A percentile compares a stretch with the other conserved stretches of the same genome.
Evolutionary conservation across 345 rosid species (phyloP).

Genomic region (Ceriops tagal): DNA sequence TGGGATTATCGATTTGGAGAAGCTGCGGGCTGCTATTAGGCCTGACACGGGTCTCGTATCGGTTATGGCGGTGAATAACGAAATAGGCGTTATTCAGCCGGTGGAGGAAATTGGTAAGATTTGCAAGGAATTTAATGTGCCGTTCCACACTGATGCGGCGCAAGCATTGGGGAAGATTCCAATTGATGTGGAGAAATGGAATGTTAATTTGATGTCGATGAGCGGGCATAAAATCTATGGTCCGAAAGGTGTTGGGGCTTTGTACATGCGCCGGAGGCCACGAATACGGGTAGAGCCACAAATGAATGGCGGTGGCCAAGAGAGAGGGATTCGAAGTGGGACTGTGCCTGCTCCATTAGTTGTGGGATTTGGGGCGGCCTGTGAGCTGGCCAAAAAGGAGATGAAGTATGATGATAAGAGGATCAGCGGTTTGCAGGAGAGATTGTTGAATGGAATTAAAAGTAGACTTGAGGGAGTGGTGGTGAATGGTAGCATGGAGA

Average conservation of each 20-base stretch:
- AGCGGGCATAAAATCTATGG: constrained; percentile 92
- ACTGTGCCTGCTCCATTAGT: constrained; percentile 80
- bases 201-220: constrained; percentile 85
- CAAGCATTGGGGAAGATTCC: constrained; percentile 96
- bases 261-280: constrained; percentile 80
- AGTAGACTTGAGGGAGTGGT: constrained; percentile 78
- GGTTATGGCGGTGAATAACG: constrained; percentile 94
- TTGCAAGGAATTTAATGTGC: constrained; percentile 72
- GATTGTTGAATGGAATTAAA: constrained; percentile 64
- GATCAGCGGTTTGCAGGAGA: constrained; percentile 55
- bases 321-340: constrained; percentile 95
- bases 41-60: constrained; percentile 85
- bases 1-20: constrained; percentile 71
- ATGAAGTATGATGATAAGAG: constrained; percentile 85
- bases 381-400: constrained; percentile 80
- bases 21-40: constrained; percentile 54
- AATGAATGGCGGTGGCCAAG: constrained; percentile 98
- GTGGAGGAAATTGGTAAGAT: constrained; percentile 84
- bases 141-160: constrained; percentile 91
- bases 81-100: constrained; percentile 92
- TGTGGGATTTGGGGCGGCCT: constrained; percentile 89
- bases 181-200: constrained; percentile 82
- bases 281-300: constrained; percentile 81
- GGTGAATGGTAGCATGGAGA: constrained; percentile 81
- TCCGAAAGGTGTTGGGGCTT: constrained; percentile 92